A percentile compares a stretch with the other conserved stretches of the same genome.
Conservation (phyloP, 2,329 filamentous ascomycete genomes). For the Talaromyces rugulosus region DNA sequence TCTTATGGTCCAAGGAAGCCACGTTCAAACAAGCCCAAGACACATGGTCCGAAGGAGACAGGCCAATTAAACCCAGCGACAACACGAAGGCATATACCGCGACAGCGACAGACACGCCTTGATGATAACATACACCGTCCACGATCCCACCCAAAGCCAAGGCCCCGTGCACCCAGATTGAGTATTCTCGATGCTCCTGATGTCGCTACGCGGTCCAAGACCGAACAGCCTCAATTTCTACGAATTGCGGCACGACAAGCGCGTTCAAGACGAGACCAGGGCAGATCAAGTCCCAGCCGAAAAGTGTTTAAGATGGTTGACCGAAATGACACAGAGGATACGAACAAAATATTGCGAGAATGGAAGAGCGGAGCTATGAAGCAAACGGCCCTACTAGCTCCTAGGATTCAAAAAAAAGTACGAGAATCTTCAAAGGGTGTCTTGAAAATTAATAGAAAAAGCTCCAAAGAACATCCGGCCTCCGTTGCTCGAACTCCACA, state of each 20-base stretch:
- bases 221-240: slow-evolving; percentile 50
- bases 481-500: neutral
- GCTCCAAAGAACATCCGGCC: neutral
- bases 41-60: neutral
- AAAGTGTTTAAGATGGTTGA: slow-evolving; percentile 53
- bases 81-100: slow-evolving; percentile 19
- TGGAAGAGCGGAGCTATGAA: slow-evolving; percentile 49
- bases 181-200: slow-evolving; percentile 52
- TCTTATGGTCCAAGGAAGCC: slow-evolving; percentile 8
- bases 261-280: slow-evolving; percentile 44
- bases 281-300: slow-evolving; percentile 47
- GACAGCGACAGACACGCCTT: slow-evolving; percentile 31
- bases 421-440: slow-evolving; percentile 21
- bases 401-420: slow-evolving; percentile 15
- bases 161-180: slow-evolving; percentile 24
- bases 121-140: slow-evolving; percentile 28
- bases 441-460: slow-evolving; percentile 18
- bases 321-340: slow-evolving; percentile 52
- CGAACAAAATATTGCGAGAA: slow-evolving; percentile 44
- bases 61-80: neutral
- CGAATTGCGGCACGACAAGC: slow-evolving; percentile 52
- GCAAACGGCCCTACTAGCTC: slow-evolving; percentile 20
- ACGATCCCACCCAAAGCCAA: slow-evolving; percentile 20
- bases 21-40: slow-evolving; percentile 7
- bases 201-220: slow-evolving; percentile 22